These are phyloP conservation scores for Fragosphaeria purpurea DNA, from an alignment of 2,329 filamentous ascomycete genomes.

Conservation along the genomic window DNA sequence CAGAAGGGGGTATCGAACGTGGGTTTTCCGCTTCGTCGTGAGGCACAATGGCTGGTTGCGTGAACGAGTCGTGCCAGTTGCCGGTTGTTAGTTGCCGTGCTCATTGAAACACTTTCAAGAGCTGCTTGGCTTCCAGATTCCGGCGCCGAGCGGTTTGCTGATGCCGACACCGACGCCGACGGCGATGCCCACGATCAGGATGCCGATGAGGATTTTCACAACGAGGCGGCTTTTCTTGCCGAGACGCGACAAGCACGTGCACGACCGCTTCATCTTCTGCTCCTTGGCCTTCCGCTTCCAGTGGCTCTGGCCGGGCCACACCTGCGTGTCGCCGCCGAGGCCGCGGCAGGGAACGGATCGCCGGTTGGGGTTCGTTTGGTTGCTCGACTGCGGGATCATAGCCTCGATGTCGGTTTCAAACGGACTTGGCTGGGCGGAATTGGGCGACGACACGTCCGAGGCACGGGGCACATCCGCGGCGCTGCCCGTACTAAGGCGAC, in stretches of 20 bases:
- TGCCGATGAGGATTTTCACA: conserved; percentile 41
- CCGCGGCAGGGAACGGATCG: conserved; percentile 20
- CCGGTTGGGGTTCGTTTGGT: conserved; percentile 14
- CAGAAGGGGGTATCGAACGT: no score
- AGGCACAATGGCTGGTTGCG: no score
- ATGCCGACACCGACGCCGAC: conserved; percentile 50
- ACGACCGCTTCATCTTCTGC: conserved; percentile 41
- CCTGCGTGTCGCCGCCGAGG: conserved; percentile 39
- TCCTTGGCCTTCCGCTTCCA: conserved; percentile 51
- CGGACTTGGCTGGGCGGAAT: conserved; percentile 35
- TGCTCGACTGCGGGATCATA: conserved; percentile 29
- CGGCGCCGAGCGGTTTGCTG: conserved; percentile 50
- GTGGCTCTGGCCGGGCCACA: conserved; percentile 51
- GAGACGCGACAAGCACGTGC: conserved; percentile 42
- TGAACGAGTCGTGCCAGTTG: no score
- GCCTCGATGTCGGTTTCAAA: conserved; percentile 51
- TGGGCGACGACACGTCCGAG: conserved; percentile 33
- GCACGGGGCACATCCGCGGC: conserved; percentile 7
- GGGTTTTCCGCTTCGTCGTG: no score
- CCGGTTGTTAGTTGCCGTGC: no score
- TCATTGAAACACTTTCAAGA: no score
- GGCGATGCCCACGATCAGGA: conserved; percentile 43
- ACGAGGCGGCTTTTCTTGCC: conserved; percentile 45
- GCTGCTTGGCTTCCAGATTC: conserved; percentile 38
- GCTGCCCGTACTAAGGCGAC: conserved; percentile 8